These are phyloP conservation scores for Rhizoclosmatium globosum DNA, from an alignment of 192 early-diverging fungal genomes.

Conservation along the genomic window DNA sequence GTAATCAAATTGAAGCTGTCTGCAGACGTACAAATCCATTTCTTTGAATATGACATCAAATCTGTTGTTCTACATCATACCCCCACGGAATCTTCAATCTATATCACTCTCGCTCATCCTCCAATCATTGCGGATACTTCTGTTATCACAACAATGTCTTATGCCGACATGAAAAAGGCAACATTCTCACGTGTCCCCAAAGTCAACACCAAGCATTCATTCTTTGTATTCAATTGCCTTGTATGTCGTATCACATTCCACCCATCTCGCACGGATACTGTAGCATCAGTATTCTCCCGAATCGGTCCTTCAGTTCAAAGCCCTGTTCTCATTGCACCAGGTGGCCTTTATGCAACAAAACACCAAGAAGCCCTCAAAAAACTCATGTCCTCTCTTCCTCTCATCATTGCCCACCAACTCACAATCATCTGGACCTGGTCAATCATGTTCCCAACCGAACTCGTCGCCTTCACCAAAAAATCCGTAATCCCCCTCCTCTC, in stretches of 20 bases:
- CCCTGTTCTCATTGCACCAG: conserved; percentile 10
- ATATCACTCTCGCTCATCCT: conserved; percentile 26
- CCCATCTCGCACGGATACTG: not conserved
- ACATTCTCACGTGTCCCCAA: conserved; percentile 13
- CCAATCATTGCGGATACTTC: conserved; percentile 31
- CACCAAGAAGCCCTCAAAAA: conserved; percentile 23
- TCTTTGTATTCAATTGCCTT: conserved; percentile 23
- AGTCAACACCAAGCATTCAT: conserved; percentile 29
- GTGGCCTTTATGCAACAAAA: conserved; percentile 15
- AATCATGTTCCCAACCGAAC: conserved; percentile 29
- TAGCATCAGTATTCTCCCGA: conserved; percentile 16
- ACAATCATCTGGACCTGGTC: conserved; percentile 20
- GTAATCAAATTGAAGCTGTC: conserved; percentile 31
- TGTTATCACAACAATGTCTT: not conserved
- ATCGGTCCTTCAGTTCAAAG: conserved; percentile 24
- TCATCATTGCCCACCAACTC: conserved; percentile 20
- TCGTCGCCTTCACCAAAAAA: not conserved
- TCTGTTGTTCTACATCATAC: conserved; percentile 35
- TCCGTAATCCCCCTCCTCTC: not conserved
- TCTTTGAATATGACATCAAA: conserved; percentile 36
- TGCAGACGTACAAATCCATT: conserved; percentile 27
- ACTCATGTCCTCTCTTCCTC: conserved; percentile 1
- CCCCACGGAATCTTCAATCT: conserved; percentile 4
- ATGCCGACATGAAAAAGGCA: conserved; percentile 14
- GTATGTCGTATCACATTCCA: conserved; percentile 27